Base-by-base conservation (phyloP, 2,329 filamentous ascomycete species). In the Penicillium sp. region DNA sequence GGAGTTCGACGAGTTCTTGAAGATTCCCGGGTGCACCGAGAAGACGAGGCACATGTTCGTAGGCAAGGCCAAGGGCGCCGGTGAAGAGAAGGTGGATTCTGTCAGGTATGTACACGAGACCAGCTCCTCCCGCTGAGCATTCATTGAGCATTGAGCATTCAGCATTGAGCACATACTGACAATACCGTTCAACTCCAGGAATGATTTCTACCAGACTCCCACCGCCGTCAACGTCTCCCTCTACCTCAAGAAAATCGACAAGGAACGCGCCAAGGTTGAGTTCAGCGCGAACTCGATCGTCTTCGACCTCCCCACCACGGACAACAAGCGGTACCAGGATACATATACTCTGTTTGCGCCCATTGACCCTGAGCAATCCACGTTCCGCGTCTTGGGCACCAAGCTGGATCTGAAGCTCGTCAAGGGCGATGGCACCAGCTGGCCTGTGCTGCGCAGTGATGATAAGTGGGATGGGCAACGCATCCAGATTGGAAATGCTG, bases 1-100 rank as follows among this genome's bases (percentile, higher is more conserved):
- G 55, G 94, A 99, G 71, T 99, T 99, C 74, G 92, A 99, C 72
- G 88, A 97, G 74, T 99, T 99, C 76, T 87, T 99, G 87, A 94
- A 90, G 75, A 93, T 99, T 55, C 86, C 89, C 65, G 94, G 94
- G 1, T 99, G 94, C 77, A 86, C 86, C 72, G 92, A 88, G 41
- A 94, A 92, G 75, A 79, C 81, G 41, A 81, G 83, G 56, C 94
- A 99, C 78, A 75, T 96, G 61, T 99, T 97, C 67, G 82, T 97
- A 32, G 90, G 85, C 6, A 81, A 85, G 62, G 84, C 83, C 64
- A 90, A 90, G 74, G 78, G 81, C 32, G 68, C 72, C 5, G 83
- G 81, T 1, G 90, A 96, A 75, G 91, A 96, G 75, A 79, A 88
- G 65, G 75, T 96, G 39, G 85, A 91, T 41, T 87, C 84, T 3